Evolutionary conservation across 371 early-diverging fungal species (phyloP), one percentile per base, ranked within the genome.

Genomic region (Mucor lusitanicus): DNA sequence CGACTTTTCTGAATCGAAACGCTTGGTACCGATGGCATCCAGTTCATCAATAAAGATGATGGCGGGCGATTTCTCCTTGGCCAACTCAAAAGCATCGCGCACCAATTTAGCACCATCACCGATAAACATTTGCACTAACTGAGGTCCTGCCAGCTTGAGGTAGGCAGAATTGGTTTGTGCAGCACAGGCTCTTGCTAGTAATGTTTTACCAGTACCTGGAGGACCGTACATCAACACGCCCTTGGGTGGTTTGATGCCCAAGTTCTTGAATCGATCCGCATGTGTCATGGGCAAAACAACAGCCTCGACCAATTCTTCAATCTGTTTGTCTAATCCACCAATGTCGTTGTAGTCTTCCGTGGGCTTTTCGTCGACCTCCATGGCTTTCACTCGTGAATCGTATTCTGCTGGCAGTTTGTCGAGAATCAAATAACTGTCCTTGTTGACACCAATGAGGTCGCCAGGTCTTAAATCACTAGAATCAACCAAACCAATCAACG

Each of bases 11-110:
- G 92, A 92, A 77, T 99, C 99, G 64, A 95, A 97, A 75, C 99
- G 94, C 85, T 99, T 99, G 37, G 99, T 97, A 68, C 99, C 99
- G 70, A 99, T 92, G 40, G 99, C 99, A 80, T 99, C 99, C 76
- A 99, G 89, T 83, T 99, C 99, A 84, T 99, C 99, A 76, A 99
- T 99, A 78, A 99, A 99, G 75, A 99, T 99, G 75, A 99, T 99
- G 30, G 99, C 94, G 4, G 99, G 99, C 23, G 97, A 90, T 81
- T 99, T 99, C 73, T 99, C 98, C 79, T 97, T 97, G 25, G 99
- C 99, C 63, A 99, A 80, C n/a, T 92, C 94, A 82, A 99, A 99
- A 4, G 99, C 98, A 73, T 99, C 99, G 42, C 99, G 92, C 17
- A 99, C 99, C 66, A 99, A 84, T 74, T 97, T 95, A 57, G 99